phyloP scores from a whole-genome alignment of 495 filamentous ascomycete genomes.

The Penicillium desertorum region DNA sequence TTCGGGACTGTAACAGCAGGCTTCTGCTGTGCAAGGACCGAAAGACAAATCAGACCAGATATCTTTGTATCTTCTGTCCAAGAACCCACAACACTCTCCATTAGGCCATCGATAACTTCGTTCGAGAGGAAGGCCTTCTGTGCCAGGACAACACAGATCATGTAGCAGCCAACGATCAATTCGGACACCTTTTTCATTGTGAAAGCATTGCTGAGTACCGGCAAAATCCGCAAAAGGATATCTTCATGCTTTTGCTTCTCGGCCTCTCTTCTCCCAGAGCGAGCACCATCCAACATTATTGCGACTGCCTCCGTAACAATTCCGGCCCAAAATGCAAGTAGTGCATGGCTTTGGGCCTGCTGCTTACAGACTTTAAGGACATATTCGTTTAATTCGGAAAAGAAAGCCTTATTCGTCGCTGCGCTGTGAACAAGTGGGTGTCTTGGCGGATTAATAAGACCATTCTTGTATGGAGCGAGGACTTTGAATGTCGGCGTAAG shows the following conservation, averaged over 20 bases:
- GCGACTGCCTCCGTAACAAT: conserved; percentile 78
- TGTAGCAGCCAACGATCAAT: conserved; percentile 80
- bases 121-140: conserved; percentile 77
- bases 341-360: conserved; percentile 67
- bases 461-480: conserved; percentile 76
- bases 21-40: conserved; percentile 76
- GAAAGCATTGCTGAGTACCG: conserved; percentile 73
- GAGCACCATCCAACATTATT: conserved; percentile 70
- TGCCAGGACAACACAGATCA: conserved; percentile 80
- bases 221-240: conserved; percentile 69
- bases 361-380: conserved; percentile 64
- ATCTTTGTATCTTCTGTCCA: conserved; percentile 70
- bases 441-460: conserved; percentile 70
- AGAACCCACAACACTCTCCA: conserved; percentile 77
- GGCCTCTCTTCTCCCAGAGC: conserved; percentile 65
- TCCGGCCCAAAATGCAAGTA: conserved; percentile 86
- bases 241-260: conserved; percentile 75
- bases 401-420: conserved; percentile 67
- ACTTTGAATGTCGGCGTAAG: conserved; percentile 77
- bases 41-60: conserved; percentile 76
- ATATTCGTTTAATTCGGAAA: conserved; percentile 70
- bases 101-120: conserved; percentile 69
- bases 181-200: conserved; percentile 69
- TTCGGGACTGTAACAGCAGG: conserved; percentile 56
- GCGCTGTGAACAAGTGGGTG: conserved; percentile 78